Evolutionary conservation across 2,329 filamentous ascomycete species (phyloP).

Genomic region (Anthostomella pinea): DNA sequence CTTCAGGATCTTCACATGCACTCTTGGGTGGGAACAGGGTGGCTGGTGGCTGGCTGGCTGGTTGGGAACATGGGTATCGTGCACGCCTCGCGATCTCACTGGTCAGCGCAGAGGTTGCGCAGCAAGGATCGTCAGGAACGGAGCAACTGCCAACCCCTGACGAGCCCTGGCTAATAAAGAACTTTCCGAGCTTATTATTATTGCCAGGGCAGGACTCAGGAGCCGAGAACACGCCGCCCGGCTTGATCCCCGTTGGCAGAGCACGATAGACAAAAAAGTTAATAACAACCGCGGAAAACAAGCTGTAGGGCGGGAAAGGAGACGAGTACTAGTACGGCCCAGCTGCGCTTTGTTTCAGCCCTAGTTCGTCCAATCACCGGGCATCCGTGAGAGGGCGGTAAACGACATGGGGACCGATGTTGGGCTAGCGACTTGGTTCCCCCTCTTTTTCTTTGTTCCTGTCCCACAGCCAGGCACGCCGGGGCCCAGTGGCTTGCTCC

Average conservation of each 20-base stretch:
- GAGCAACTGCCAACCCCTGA: constrained; percentile 9
- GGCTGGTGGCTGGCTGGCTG: neutral
- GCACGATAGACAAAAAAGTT: neutral
- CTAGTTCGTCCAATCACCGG: constrained; percentile 12
- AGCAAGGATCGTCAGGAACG: constrained; percentile 4
- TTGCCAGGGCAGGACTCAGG: neutral
- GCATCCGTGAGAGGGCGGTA: neutral
- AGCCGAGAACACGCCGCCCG: neutral
- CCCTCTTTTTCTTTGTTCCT: constrained; percentile 9
- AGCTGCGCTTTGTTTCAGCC: constrained; percentile 18
- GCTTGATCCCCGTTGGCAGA: neutral
- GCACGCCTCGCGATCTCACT: neutral
- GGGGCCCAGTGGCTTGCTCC: too few relatives aligned
- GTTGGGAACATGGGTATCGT: neutral
- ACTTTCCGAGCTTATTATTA: constrained; percentile 9
- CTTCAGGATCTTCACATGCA: too few relatives aligned
- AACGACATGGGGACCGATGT: neutral
- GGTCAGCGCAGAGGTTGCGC: neutral
- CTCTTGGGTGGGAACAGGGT: neutral
- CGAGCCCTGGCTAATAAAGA: constrained; percentile 12
- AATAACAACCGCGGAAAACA: neutral
- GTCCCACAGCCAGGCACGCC: too few relatives aligned
- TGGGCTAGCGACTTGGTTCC: neutral
- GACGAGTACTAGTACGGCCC: too few relatives aligned
- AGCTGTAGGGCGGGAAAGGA: constrained; percentile 4